A percentile compares a stretch with the other conserved stretches of the same genome.
These are phyloP conservation scores for Tricholoma saponaceum DNA, from an alignment of 768 basidiomycete genomes.

Conservation along the genomic window DNA sequence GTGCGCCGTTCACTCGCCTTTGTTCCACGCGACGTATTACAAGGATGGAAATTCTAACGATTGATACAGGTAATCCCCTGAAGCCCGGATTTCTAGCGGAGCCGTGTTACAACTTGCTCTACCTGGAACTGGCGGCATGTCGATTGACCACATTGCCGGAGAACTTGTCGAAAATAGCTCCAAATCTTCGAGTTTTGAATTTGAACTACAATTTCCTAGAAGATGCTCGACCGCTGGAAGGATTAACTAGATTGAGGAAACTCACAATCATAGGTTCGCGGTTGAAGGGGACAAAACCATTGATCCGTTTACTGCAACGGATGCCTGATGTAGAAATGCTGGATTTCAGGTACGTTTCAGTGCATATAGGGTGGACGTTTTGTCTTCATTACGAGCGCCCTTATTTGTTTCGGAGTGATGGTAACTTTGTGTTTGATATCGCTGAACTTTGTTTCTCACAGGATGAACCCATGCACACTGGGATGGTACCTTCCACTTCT, in stretches of 20 bases:
- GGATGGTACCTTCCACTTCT: slow-evolving; percentile 93
- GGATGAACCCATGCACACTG: slow-evolving; percentile 96
- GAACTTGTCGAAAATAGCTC: slow-evolving; percentile 59
- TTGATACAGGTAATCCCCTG: slow-evolving; percentile 64
- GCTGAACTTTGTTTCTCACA: slow-evolving; percentile 18
- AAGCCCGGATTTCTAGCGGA: slow-evolving; percentile 57
- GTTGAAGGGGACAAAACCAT: slow-evolving; percentile 65
- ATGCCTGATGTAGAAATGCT: slow-evolving; percentile 84
- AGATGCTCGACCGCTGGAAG: slow-evolving; percentile 61
- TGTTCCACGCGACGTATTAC: slow-evolving; percentile 2
- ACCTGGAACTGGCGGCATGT: slow-evolving; percentile 89
- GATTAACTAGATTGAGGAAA: slow-evolving; percentile 73
- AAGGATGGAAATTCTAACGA: slow-evolving; percentile 10
- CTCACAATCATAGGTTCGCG: slow-evolving; percentile 85
- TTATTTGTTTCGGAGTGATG: slow-evolving; percentile 10
- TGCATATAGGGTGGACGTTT: slow-evolving; percentile 3
- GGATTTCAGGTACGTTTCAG: slow-evolving; percentile 67
- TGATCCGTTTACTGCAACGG: slow-evolving; percentile 67
- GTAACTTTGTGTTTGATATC: slow-evolving; percentile 1
- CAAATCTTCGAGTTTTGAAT: slow-evolving; percentile 89
- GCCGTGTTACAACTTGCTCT: slow-evolving; percentile 84
- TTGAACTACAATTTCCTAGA: slow-evolving; percentile 97
- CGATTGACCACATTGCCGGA: slow-evolving; percentile 72
- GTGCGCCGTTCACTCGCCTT: slow-evolving; percentile 38
- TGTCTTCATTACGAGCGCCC: slow-evolving; percentile 2